Conservation (phyloP, 345 rosid species). For the Brassica carinata region DNA sequence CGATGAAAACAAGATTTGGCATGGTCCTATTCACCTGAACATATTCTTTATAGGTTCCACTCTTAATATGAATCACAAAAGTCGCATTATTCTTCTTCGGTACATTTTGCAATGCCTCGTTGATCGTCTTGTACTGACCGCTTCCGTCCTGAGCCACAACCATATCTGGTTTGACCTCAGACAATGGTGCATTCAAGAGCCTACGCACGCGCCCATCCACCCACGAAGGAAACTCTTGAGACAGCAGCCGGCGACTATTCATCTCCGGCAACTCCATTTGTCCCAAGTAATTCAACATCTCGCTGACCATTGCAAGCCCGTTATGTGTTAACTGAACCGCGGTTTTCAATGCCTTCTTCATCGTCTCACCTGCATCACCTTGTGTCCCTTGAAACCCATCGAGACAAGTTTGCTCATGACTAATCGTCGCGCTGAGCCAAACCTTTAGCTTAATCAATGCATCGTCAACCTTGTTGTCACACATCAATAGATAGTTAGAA, state of each 20-base stretch:
- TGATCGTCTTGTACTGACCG: slow-evolving; percentile 62
- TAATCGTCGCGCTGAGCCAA: slow-evolving; percentile 81
- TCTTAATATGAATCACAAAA: slow-evolving; percentile 64
- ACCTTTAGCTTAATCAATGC: slow-evolving; percentile 48
- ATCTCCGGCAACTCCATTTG: slow-evolving; percentile 28
- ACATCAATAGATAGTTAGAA: not conserved
- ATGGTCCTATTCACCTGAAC: slow-evolving; percentile 43
- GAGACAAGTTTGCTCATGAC: slow-evolving; percentile 73
- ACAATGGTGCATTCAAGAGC: slow-evolving; percentile 34
- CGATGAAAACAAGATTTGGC: slow-evolving; percentile 52
- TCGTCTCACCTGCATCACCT: slow-evolving; percentile 53
- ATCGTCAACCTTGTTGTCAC: slow-evolving; percentile 30
- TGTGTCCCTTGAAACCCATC: slow-evolving; percentile 68
- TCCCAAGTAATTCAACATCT: slow-evolving; percentile 43
- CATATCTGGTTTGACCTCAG: slow-evolving; percentile 45
- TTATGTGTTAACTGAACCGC: slow-evolving; percentile 59
- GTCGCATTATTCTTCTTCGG: slow-evolving; percentile 44
- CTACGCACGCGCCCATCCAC: slow-evolving; percentile 33
- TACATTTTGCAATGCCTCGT: slow-evolving; percentile 47
- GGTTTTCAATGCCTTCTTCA: slow-evolving; percentile 51
- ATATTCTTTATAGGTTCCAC: slow-evolving; percentile 60
- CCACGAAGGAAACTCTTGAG: slow-evolving; percentile 41
- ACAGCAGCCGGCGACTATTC: slow-evolving; percentile 37
- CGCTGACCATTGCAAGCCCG: slow-evolving; percentile 64
- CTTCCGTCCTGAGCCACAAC: slow-evolving; percentile 83